These are phyloP conservation scores for Rhamnella rubrinervis DNA, from an alignment of 331 rosid genomes.

Conservation along the genomic window DNA sequence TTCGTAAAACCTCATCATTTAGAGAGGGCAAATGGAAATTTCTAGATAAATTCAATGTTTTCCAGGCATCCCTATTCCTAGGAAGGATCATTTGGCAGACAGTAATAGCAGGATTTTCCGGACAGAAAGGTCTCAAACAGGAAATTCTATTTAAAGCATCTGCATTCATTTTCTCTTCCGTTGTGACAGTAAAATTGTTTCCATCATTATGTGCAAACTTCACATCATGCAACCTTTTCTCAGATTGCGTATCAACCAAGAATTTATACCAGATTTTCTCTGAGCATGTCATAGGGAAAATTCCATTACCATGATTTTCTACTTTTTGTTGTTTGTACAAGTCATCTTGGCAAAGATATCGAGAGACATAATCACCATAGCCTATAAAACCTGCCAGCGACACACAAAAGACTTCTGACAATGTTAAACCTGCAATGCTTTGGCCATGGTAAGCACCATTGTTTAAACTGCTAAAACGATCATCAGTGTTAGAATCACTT, in stretches of 20 bases:
- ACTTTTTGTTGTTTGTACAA: slow-evolving; percentile 34
- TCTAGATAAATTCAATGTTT: slow-evolving; percentile 63
- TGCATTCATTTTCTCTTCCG: slow-evolving; percentile 35
- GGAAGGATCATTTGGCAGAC: slow-evolving; percentile 56
- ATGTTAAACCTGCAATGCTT: slow-evolving; percentile 61
- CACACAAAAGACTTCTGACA: slow-evolving; percentile 80
- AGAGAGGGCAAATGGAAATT: slow-evolving; percentile 73
- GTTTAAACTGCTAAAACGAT: slow-evolving; percentile 33
- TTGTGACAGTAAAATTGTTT: slow-evolving; percentile 16
- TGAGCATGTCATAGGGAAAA: slow-evolving; percentile 35
- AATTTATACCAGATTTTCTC: slow-evolving; percentile 74
- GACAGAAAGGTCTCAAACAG: slow-evolving; percentile 47
- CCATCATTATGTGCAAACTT: slow-evolving; percentile 37
- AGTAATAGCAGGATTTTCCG: slow-evolving; percentile 74
- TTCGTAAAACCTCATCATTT: slow-evolving; percentile 68
- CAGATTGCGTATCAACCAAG: slow-evolving; percentile 57
- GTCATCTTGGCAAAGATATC: slow-evolving; percentile 59
- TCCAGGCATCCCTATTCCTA: slow-evolving; percentile 54
- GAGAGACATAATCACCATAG: slow-evolving; percentile 73
- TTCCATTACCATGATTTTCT: slow-evolving; percentile 34
- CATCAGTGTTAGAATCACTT: slow-evolving; percentile 50
- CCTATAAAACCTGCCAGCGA: slow-evolving; percentile 86
- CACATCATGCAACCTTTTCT: slow-evolving; percentile 42
- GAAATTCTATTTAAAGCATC: slow-evolving; percentile 32
- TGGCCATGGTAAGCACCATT: slow-evolving; percentile 43